Base-by-base conservation (phyloP, 2,329 filamentous ascomycete genomes). In the Aspergillus ibericus region DNA sequence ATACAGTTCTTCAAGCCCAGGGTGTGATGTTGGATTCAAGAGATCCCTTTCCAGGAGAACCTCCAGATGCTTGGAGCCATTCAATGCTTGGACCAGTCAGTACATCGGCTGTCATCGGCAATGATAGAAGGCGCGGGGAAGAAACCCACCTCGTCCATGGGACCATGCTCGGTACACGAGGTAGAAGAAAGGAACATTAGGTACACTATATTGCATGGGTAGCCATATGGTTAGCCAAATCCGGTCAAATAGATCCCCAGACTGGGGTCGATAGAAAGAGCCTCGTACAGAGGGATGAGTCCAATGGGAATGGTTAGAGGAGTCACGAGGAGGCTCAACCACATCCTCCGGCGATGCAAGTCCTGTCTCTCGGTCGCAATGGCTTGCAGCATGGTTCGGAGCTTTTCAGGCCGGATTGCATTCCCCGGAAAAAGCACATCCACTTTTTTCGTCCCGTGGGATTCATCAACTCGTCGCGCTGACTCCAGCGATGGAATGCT, bases 181-280 rank as follows among this genome's bases (percentile, higher is more conserved):
- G 75, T 98, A 99, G 81, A 98, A 98, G 81, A 98, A 98, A 16
- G 95, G 95, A 12, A 99, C 81, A 72, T 99, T 97, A 35, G 93
- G 93, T 63, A 97, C 83, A 62, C 91, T 96, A 52, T 12, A 29
- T 53, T 13, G 4, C 7, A 59, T 60, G 35, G 65, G 38, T 44
- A n/a, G 42, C 10, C n/a, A 29, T 20, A 15, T 38, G 10, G 36
- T 67, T 53, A 59, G 56, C 16, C 54, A 49, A 36, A 34, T 36
- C 40, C 29, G 40, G 13, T 15, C 8, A 20, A 7, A 12, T 4
- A 22, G 2, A n/a, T n/a, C 6, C 29, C 29, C 29, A 32, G 8
- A 2, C 2, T 10, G 15, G 9, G 16, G 29, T 2, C 53, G 16
- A 50, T 16, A 35, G 53, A 59, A 13, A 20, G 36, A 12, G 13